phyloP scores from a whole-genome alignment of 106 monocot species.

The Dioscorea zingiberensis region DNA sequence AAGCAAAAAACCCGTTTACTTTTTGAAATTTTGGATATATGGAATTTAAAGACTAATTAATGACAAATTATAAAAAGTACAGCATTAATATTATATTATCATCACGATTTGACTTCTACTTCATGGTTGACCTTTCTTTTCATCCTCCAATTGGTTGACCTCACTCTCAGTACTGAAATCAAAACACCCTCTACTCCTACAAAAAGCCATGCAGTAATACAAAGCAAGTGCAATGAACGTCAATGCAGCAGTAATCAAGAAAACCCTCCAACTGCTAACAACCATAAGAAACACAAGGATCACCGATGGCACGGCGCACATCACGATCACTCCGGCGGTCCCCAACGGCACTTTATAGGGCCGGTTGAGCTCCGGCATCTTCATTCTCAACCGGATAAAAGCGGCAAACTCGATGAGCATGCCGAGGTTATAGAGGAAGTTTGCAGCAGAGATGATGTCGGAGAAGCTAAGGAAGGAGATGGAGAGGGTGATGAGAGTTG shows the following conservation, averaged over 20 bases:
- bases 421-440: conserved; percentile 82
- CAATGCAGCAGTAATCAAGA: conserved; percentile 40
- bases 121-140: too few species aligned
- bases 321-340: conserved; percentile 25
- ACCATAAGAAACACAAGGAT: conserved; percentile 61
- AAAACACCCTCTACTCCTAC: conserved; percentile 39
- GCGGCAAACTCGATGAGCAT: conserved; percentile 82
- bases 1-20: too few species aligned
- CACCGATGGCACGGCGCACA: conserved; percentile 62
- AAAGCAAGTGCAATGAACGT: conserved; percentile 31
- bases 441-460: conserved; percentile 71
- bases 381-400: conserved; percentile 59
- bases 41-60: too few species aligned
- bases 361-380: conserved; percentile 46
- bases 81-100: too few species aligned
- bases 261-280: conserved; percentile 57
- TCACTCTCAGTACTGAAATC: conserved; percentile 21
- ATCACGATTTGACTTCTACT: too few species aligned
- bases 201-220: conserved; percentile 43
- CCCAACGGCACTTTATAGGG: conserved; percentile 63
- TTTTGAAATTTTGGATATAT: too few species aligned
- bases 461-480: conserved; percentile 72
- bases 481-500: conserved; percentile 60
- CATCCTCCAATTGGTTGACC: too few species aligned
- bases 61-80: too few species aligned